Evolutionary conservation across 495 filamentous ascomycete genomes (phyloP).

Genomic region (Podospora fimiseda): DNA sequence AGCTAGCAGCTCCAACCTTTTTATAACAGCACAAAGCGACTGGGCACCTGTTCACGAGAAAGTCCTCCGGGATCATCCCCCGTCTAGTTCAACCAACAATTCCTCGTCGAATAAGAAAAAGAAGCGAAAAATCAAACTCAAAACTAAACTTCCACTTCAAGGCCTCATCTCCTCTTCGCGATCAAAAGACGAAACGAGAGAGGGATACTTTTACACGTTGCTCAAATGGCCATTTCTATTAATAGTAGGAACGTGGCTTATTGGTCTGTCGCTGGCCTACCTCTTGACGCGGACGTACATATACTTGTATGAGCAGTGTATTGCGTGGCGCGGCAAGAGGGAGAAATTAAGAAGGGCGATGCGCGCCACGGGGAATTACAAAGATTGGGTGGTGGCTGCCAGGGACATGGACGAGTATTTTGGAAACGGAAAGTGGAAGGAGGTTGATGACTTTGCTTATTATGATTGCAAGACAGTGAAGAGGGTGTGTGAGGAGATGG

Average conservation of each 20-base stretch:
- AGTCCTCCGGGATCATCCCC: constrained; percentile 38
- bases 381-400: constrained; percentile 74
- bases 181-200: constrained; percentile 84
- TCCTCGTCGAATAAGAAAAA: neutral
- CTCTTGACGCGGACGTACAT: constrained; percentile 81
- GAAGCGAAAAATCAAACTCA: constrained; percentile 23
- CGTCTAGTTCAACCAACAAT: neutral
- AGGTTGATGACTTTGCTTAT: constrained; percentile 84
- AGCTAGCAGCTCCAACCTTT: constrained; percentile 34
- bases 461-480: constrained; percentile 81
- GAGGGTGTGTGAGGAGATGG: constrained; percentile 69
- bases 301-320: constrained; percentile 72
- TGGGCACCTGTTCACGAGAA: constrained; percentile 74
- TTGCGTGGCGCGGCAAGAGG: constrained; percentile 68
- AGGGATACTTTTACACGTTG: constrained; percentile 81
- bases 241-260: constrained; percentile 72
- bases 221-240: constrained; percentile 88
- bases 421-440: constrained; percentile 81
- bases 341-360: constrained; percentile 63
- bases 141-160: constrained; percentile 5
- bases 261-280: constrained; percentile 62
- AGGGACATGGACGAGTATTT: constrained; percentile 74
- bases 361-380: constrained; percentile 62
- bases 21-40: constrained; percentile 74
- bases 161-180: constrained; percentile 35